phyloP scores from a whole-genome alignment of 192 early-diverging fungal genomes.

The Haplosporangium gracile region DNA sequence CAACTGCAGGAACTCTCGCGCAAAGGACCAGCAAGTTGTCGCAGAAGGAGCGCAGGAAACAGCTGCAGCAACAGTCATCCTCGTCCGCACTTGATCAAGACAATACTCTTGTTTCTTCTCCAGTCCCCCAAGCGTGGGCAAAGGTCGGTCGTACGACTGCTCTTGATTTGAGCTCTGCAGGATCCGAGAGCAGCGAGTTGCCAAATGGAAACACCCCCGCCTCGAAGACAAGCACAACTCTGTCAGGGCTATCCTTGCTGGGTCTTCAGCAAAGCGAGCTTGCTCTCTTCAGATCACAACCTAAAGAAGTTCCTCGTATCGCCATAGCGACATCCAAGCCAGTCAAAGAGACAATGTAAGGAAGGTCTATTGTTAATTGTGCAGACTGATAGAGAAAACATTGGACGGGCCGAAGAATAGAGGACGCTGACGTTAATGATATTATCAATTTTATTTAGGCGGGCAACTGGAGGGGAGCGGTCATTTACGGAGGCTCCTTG shows the following conservation, averaged over 20 bases:
- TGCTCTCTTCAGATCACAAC: conserved; percentile 31
- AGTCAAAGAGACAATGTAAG: conserved; percentile 51
- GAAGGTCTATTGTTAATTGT: not conserved
- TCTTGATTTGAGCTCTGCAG: not conserved
- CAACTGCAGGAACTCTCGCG: not conserved
- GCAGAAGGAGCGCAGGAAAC: conserved; percentile 51
- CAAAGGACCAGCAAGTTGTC: conserved; percentile 48
- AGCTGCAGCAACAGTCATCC: conserved; percentile 35
- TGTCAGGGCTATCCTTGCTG: conserved; percentile 6
- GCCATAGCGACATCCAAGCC: conserved; percentile 49
- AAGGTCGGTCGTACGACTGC: conserved; percentile 2
- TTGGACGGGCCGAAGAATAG: not conserved
- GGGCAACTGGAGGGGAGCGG: conserved; percentile 17
- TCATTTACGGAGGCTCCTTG: conserved; percentile 36
- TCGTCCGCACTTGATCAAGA: conserved; percentile 12
- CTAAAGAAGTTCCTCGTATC: conserved; percentile 31
- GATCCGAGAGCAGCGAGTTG: not conserved
- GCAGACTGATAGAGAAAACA: not conserved
- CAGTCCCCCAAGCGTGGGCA: conserved; percentile 11
- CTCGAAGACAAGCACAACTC: not conserved
- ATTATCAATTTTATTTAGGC: not conserved
- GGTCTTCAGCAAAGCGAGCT: conserved; percentile 44
- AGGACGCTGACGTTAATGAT: no score
- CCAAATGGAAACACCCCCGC: not conserved
- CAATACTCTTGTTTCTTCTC: not conserved